phyloP scores from a whole-genome alignment of 2,329 filamentous ascomycete genomes.

The Venturiaceae sp. region DNA sequence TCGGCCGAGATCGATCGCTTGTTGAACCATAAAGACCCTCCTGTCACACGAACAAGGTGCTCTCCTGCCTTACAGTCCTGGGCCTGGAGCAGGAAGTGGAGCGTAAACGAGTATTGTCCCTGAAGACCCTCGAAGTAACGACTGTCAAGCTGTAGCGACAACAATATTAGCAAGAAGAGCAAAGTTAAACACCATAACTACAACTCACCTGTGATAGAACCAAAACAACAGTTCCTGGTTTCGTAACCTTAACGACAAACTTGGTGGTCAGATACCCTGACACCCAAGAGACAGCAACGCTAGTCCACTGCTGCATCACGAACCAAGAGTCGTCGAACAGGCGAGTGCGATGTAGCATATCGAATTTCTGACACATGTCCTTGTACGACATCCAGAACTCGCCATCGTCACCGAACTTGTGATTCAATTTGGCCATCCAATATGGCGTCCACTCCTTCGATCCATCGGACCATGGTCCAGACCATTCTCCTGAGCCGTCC shows the following conservation, averaged over 20 bases:
- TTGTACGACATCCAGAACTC: slow-evolving; percentile 9
- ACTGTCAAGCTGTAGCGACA: slow-evolving; percentile 1
- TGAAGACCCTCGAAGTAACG: slow-evolving; percentile 5
- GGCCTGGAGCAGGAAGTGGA: background rate
- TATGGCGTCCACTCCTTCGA: background rate
- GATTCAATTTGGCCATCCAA: background rate
- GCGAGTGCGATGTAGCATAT: slow-evolving; percentile 4
- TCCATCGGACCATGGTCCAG: background rate
- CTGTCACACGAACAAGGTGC: background rate
- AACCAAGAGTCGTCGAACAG: slow-evolving; percentile 7
- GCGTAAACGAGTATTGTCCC: background rate
- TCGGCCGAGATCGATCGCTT: slow-evolving; percentile 65
- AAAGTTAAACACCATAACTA: slow-evolving; percentile 8
- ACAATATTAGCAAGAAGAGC: background rate
- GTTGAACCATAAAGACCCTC: background rate
- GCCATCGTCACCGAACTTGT: background rate
- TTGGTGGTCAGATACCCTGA: slow-evolving; percentile 8
- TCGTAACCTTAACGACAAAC: slow-evolving; percentile 6
- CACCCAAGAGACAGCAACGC: slow-evolving; percentile 7
- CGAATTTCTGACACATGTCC: slow-evolving; percentile 5
- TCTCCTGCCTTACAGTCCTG: background rate
- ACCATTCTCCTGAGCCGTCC: background rate
- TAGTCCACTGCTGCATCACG: slow-evolving; percentile 7
- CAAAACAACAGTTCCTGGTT: background rate
- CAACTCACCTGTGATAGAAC: slow-evolving; percentile 5